phyloP scores from a whole-genome alignment of 176 grass and related monocot genomes.

The Olyra latifolia region DNA sequence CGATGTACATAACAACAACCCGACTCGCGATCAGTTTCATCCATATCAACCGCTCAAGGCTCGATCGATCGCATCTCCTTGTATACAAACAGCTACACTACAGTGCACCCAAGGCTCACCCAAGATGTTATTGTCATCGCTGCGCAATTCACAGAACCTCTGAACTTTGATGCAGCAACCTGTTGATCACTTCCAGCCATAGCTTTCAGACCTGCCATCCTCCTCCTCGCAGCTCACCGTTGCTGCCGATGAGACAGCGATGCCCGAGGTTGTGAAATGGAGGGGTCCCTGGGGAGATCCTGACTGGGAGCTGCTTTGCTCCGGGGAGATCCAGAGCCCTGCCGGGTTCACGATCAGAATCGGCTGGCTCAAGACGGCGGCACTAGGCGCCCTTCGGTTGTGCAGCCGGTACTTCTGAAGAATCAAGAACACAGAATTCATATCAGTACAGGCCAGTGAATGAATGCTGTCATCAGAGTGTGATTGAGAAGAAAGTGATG shows the following conservation, averaged over 20 bases:
- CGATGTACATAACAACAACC: slow-evolving; percentile 40
- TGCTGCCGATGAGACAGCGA: slow-evolving; percentile 55
- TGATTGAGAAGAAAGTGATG: neutral
- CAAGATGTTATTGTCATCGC: neutral
- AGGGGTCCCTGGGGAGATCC: slow-evolving; percentile 73
- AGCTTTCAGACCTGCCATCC: slow-evolving; percentile 72
- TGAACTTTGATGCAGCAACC: slow-evolving; percentile 11
- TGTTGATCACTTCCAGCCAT: slow-evolving; percentile 67
- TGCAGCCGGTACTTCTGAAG: slow-evolving; percentile 93
- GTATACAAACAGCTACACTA: slow-evolving; percentile 48
- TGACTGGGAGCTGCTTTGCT: slow-evolving; percentile 73
- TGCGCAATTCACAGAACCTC: neutral
- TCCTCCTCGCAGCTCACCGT: slow-evolving; percentile 73
- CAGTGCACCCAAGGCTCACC: slow-evolving; percentile 3
- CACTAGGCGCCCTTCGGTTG: slow-evolving; percentile 52
- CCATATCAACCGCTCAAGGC: slow-evolving; percentile 48
- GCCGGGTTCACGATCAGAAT: slow-evolving; percentile 38
- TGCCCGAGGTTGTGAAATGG: slow-evolving; percentile 50
- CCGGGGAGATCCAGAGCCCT: slow-evolving; percentile 53
- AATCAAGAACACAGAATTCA: slow-evolving; percentile 13
- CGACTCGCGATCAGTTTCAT: slow-evolving; percentile 25
- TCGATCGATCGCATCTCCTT: slow-evolving; percentile 20
- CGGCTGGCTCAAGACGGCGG: slow-evolving; percentile 21
- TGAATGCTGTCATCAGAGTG: neutral
- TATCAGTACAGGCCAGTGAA: slow-evolving; percentile 9